These are phyloP conservation scores for Gyromitra esculenta DNA, from an alignment of 2,329 filamentous ascomycete genomes.

Conservation along the genomic window DNA sequence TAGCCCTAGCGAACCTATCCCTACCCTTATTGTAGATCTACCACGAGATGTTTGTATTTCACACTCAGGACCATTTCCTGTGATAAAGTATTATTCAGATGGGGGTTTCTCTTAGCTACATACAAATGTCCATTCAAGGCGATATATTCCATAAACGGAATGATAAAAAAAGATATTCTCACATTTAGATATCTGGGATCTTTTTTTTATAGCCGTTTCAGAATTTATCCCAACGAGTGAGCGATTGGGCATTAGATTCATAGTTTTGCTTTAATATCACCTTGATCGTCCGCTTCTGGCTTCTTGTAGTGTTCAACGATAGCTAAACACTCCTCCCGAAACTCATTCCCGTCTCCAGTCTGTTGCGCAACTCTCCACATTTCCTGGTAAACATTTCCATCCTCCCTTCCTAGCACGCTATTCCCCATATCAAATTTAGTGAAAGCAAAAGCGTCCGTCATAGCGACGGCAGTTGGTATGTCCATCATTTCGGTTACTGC, in stretches of 20 bases:
- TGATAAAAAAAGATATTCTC: background rate
- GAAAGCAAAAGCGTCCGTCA: slow-evolving; percentile 54
- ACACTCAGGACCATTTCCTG: background rate
- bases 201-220: background rate
- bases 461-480: slow-evolving; percentile 42
- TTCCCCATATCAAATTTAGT: slow-evolving; percentile 47
- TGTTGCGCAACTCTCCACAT: slow-evolving; percentile 49
- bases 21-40: background rate
- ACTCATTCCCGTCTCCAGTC: slow-evolving; percentile 37
- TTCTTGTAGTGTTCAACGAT: slow-evolving; percentile 35
- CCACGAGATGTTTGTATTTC: background rate
- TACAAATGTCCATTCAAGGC: too few species aligned
- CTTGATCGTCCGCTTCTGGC: background rate
- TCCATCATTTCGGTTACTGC: slow-evolving; percentile 41
- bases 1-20: background rate
- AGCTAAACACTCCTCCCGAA: slow-evolving; percentile 43
- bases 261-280: slow-evolving; percentile 34
- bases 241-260: slow-evolving; percentile 23
- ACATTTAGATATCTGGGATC: background rate
- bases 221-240: background rate
- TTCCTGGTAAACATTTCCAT: slow-evolving; percentile 51
- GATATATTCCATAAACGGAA: background rate
- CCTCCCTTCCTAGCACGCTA: slow-evolving; percentile 47
- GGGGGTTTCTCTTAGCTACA: background rate
- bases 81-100: too few species aligned